phyloP scores from a whole-genome alignment of 2,329 filamentous ascomycete genomes.

The Amesomyces nigricolor region DNA sequence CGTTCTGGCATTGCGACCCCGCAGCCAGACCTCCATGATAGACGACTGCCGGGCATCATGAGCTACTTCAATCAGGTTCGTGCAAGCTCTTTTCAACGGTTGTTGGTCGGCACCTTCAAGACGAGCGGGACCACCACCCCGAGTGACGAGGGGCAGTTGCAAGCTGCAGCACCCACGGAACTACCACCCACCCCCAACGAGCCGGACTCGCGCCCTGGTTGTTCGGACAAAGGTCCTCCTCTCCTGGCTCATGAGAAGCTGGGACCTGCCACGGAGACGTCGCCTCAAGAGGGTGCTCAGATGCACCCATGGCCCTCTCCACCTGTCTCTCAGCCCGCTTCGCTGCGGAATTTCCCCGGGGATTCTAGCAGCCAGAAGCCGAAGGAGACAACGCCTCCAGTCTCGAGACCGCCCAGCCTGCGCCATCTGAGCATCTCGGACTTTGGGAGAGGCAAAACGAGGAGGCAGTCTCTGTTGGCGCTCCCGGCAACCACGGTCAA shows the following conservation, averaged over 20 bases:
- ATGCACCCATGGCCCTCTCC: slow-evolving; percentile 52
- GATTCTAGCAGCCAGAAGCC: slow-evolving; percentile 38
- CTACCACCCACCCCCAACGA: slow-evolving; percentile 26
- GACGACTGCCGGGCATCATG: slow-evolving; percentile 91
- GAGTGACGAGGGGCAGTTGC: slow-evolving; percentile 21
- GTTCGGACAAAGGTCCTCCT: slow-evolving; percentile 29
- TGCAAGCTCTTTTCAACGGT: slow-evolving; percentile 64
- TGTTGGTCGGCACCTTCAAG: slow-evolving; percentile 37
- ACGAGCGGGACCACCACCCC: slow-evolving; percentile 30
- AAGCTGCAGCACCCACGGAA: slow-evolving; percentile 23
- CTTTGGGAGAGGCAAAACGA: slow-evolving; percentile 37
- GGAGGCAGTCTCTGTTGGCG: slow-evolving; percentile 43
- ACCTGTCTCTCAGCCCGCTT: slow-evolving; percentile 46
- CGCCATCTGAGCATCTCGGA: slow-evolving; percentile 43
- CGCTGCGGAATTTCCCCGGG: slow-evolving; percentile 40
- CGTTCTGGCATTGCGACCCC: slow-evolving; percentile 90
- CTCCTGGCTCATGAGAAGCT: slow-evolving; percentile 38
- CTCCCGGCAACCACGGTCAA: slow-evolving; percentile 61
- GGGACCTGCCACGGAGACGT: slow-evolving; percentile 30
- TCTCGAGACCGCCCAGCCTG: slow-evolving; percentile 33
- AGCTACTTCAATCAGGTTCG: slow-evolving; percentile 99
- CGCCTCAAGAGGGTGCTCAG: slow-evolving; percentile 30
- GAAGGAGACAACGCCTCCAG: slow-evolving; percentile 31
- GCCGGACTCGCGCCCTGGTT: slow-evolving; percentile 19
- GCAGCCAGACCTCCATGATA: slow-evolving; percentile 88